Conservation (phyloP, 192 early-diverging fungal genomes). For the Chytriomyces sp. region DNA sequence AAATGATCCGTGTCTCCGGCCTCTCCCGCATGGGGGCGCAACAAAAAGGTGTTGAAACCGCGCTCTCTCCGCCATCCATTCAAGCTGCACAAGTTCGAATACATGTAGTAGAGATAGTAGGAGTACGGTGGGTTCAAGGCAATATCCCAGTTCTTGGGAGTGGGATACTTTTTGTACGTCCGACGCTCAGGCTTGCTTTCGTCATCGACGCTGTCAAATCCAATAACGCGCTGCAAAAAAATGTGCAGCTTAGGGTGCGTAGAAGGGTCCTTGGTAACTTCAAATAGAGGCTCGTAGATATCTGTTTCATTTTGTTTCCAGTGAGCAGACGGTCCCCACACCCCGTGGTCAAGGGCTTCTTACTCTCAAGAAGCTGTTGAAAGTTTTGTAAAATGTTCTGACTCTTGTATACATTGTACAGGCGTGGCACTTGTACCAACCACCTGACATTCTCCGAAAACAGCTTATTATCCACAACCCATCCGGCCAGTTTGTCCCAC, state of each 20-base stretch:
- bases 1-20: constrained; percentile 95
- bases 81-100: constrained; percentile 80
- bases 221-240: constrained; percentile 91
- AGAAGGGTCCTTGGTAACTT: constrained; percentile 84
- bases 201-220: constrained; percentile 94
- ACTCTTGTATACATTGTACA: constrained; percentile 86
- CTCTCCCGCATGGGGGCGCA: constrained; percentile 93
- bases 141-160: constrained; percentile 48
- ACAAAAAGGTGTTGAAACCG: constrained; percentile 89
- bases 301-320: constrained; percentile 47
- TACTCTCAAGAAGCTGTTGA: constrained; percentile 75
- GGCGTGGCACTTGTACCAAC: constrained; percentile 89
- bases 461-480: constrained; percentile 90
- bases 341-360: not conserved
- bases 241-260: constrained; percentile 88
- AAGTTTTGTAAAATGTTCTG: constrained; percentile 66
- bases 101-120: constrained; percentile 92
- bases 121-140: constrained; percentile 86
- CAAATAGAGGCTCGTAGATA: constrained; percentile 87
- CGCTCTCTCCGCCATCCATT: constrained; percentile 77
- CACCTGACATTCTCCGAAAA: constrained; percentile 92
- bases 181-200: constrained; percentile 87
- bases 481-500: constrained; percentile 93
- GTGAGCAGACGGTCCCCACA: not conserved
- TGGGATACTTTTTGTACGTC: constrained; percentile 76